Evolutionary conservation across 768 basidiomycete genomes (phyloP), one percentile per base, ranked within the genome.

Genomic region (Sporobolomyces roseus): DNA sequence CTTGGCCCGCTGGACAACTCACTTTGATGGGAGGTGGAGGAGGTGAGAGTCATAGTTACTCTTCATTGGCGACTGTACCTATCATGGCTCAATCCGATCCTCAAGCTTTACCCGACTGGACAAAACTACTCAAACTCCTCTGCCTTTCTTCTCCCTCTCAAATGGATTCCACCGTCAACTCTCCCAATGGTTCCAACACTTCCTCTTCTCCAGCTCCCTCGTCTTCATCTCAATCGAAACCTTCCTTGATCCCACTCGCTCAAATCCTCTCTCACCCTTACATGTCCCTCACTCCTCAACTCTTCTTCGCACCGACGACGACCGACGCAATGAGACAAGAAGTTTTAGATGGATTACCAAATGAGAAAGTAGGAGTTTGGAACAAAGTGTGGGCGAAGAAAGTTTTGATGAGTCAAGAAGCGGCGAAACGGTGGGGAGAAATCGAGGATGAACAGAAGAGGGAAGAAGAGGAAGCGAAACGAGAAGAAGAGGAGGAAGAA

Each of bases 61-160:
- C 61, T 19, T 7, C n/a, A 10, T 32, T 61, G 30, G 14, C 56
- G 29, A 45, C 52, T 25, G 35, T 43, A 1, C 66, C 66, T 25
- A 3, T 49, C 41, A 56, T 63, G 38, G 67, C 67, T 3, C 14
- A 9, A 9, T 56, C 56, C 0, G 56, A 63, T 51, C 67, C 67
- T 12, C 10, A 13, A 21, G 62, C 56, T 21, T 35, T 64, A 21
- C 41, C 55, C 50, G 62, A 64, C 6, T 72, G 71, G 71, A 58
- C 63, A 7, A n/a, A 43, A 5, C n/a, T n/a, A n/a, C n/a, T n/a
- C n/a, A n/a, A n/a, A n/a, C n/a, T n/a, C n/a, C n/a, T n/a, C n/a
- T n/a, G n/a, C n/a, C n/a, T n/a, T n/a, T n/a, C n/a, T n/a, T n/a
- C n/a, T n/a, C n/a, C n/a, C n/a, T n/a, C n/a, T 17, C 38, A 41